Evolutionary conservation across 805 yeast genomes (phyloP), one percentile per base, ranked within the genome.

Genomic region (Wickerhamiella sergipiensis): DNA sequence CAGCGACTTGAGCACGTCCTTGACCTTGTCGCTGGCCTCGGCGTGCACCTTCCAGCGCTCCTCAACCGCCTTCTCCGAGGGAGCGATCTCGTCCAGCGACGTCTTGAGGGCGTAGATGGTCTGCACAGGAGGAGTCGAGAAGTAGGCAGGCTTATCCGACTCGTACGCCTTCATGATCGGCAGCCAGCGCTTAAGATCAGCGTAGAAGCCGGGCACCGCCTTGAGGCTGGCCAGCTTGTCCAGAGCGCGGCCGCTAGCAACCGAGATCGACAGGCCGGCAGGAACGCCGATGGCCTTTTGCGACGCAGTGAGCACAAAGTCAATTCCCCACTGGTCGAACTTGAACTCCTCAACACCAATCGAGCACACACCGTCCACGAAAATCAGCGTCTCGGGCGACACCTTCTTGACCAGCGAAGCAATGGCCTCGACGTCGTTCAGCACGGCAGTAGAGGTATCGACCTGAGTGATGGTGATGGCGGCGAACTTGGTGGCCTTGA

Each of bases 41-140:
- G 70, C 75, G 65, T 89, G 94, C 56, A 74, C 74, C 38, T 72
- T 73, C 60, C 85, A 74, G 64, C 95, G 75, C 50, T 67, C 68
- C 53, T 77, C 81, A 52, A 89, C 68, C 4, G 76, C 69, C 39
- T 50, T 52, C 31, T 55, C 54, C 23, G 65, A 59, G 36, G 72
- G 71, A 39, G 75, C 69, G 52, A 86, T 68, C 64, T 85, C 88
- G 51, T 75, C 76, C 57, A 89, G 74, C 4, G 96, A 80, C 3
- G 76, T 83, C 64, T 79, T 79, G 60, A 87, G 75, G 15, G 96
- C 89, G 62, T 84, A 84, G 54, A 90, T 72, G 54, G 84, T 75
- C 70, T 87, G 96, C 45, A 85, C 83, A 0, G 97, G 84, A n/a
- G 96, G 97, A 7, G 97, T 90, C n/a, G 96, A 95, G 64, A 87